phyloP scores from a whole-genome alignment of 2,329 filamentous ascomycete species.

The Talaromyces sp. region DNA sequence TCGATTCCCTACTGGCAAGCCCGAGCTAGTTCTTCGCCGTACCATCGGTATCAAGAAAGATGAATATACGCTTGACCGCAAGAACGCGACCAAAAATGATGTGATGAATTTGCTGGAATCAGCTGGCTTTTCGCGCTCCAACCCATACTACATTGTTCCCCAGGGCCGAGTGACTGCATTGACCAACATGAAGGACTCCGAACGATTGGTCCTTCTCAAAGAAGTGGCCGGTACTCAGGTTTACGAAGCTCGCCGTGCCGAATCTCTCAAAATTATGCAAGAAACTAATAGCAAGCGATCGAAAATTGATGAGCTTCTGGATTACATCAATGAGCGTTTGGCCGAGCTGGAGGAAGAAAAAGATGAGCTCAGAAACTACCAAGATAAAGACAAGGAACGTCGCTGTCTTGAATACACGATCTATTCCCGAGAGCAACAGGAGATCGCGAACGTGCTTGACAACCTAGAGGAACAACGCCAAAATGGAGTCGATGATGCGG shows the following conservation, averaged over 20 bases:
- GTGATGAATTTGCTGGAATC: conserved; percentile 95
- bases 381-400: conserved; percentile 91
- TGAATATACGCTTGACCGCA: conserved; percentile 96
- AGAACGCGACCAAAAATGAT: conserved; percentile 91
- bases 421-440: conserved; percentile 83
- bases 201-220: conserved; percentile 86
- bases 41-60: conserved; percentile 98
- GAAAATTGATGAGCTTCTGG: conserved; percentile 90
- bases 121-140: conserved; percentile 93
- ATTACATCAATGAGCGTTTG: conserved; percentile 88
- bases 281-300: conserved; percentile 93
- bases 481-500: conserved; percentile 80
- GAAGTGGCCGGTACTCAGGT: conserved; percentile 98
- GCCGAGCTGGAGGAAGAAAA: conserved; percentile 94
- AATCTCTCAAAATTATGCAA: conserved; percentile 94
- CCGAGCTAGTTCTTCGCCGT: conserved; percentile 85
- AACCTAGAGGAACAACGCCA: conserved; percentile 80
- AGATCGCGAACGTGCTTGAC: conserved; percentile 75
- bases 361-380: conserved; percentile 88
- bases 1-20: conserved; percentile 88
- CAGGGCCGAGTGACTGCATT: conserved; percentile 93
- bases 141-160: conserved; percentile 98
- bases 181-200: conserved; percentile 98
- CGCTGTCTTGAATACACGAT: conserved; percentile 93
- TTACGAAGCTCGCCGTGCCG: conserved; percentile 87